Evolutionary conservation across 768 basidiomycete genomes (phyloP).

Genomic region (Pleurotus giganteus): DNA sequence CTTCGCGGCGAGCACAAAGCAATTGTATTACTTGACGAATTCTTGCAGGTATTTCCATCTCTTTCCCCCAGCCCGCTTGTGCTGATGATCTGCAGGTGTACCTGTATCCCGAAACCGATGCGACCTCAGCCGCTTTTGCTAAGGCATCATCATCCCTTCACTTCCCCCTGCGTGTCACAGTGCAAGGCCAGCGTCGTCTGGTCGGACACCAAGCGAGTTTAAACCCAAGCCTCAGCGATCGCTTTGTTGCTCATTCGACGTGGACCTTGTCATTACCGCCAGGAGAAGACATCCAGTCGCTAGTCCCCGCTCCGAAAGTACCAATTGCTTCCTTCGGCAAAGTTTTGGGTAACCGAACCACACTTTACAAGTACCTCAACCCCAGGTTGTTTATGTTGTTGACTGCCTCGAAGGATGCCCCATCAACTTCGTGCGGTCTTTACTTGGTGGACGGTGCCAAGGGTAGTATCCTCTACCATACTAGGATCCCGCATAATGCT

Average conservation of each 20-base stretch:
- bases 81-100: slow-evolving; percentile 40
- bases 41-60: slow-evolving; percentile 58
- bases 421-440: slow-evolving; percentile 48
- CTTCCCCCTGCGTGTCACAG: slow-evolving; percentile 52
- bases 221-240: slow-evolving; percentile 39
- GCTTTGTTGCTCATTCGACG: slow-evolving; percentile 52
- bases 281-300: slow-evolving; percentile 54
- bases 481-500: slow-evolving; percentile 43
- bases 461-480: slow-evolving; percentile 72
- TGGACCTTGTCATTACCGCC: slow-evolving; percentile 63
- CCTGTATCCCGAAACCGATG: slow-evolving; percentile 62
- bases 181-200: slow-evolving; percentile 40
- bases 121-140: slow-evolving; percentile 41
- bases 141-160: slow-evolving; percentile 44
- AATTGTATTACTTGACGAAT: slow-evolving; percentile 71
- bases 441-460: slow-evolving; percentile 80
- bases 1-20: slow-evolving; percentile 45
- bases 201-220: slow-evolving; percentile 55
- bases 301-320: slow-evolving; percentile 46
- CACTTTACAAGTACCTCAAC: slow-evolving; percentile 94
- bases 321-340: slow-evolving; percentile 78
- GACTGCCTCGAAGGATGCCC: slow-evolving; percentile 36
- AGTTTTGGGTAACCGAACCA: slow-evolving; percentile 83
- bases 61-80: background rate
- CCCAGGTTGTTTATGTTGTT: slow-evolving; percentile 70